phyloP scores from a whole-genome alignment of 129 eudicot species.

The Centaurea solstitialis region DNA sequence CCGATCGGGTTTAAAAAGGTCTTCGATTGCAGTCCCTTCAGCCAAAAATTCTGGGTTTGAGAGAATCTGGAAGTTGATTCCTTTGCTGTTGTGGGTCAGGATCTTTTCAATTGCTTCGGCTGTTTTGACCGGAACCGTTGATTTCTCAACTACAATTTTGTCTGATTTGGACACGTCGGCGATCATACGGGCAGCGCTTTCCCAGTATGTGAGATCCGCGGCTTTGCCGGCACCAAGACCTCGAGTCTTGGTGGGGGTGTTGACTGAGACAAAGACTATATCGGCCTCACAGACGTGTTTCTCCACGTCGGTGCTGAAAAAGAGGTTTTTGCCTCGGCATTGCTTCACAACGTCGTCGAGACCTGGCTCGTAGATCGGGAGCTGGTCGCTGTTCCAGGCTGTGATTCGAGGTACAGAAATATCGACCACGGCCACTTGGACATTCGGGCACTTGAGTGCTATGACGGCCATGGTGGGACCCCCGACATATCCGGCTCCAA shows the following conservation, averaged over 20 bases:
- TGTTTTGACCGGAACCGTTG: conserved; percentile 91
- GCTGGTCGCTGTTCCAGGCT: conserved; percentile 91
- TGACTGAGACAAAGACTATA: conserved; percentile 81
- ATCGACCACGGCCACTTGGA: conserved; percentile 82
- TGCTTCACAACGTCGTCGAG: conserved; percentile 90
- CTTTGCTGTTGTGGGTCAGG: conserved; percentile 88
- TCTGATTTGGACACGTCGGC: conserved; percentile 87
- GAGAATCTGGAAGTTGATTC: conserved; percentile 80
- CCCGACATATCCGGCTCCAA: conserved; percentile 93
- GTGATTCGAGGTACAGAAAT: conserved; percentile 78
- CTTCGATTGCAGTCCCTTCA: conserved; percentile 85
- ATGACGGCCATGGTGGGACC: conserved; percentile 97
- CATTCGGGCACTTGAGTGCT: conserved; percentile 77
- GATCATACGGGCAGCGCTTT: conserved; percentile 93
- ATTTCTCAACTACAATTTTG: conserved; percentile 85
- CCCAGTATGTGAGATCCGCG: conserved; percentile 90
- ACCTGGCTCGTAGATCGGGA: conserved; percentile 89
- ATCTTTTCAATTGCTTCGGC: conserved; percentile 94
- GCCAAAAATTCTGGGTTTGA: conserved; percentile 93
- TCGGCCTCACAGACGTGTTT: conserved; percentile 88
- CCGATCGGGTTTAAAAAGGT: conserved; percentile 82
- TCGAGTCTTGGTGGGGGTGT: conserved; percentile 84
- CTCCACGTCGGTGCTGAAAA: conserved; percentile 93
- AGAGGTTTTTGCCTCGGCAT: conserved; percentile 88
- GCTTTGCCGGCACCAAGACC: conserved; percentile 98